phyloP scores from a whole-genome alignment of 352 stramenopile genomes.

The Phytopythium kandeliae region DNA sequence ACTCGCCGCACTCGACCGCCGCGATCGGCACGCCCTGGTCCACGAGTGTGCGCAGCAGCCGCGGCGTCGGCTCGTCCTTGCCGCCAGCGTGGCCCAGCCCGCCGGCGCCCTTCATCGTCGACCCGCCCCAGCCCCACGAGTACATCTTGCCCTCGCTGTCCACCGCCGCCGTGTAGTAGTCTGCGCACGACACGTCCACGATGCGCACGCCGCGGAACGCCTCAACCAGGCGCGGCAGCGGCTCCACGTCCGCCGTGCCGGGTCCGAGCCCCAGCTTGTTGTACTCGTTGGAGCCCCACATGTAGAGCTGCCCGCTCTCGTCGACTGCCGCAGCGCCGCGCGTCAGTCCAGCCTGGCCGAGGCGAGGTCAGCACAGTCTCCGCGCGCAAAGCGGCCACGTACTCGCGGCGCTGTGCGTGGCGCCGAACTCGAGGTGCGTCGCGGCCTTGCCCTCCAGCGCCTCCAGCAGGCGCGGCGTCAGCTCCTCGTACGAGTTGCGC shows the following conservation, averaged over 20 bases:
- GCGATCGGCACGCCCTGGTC: constrained; percentile 77
- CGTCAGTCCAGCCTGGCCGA: not conserved
- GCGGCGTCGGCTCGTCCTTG: constrained; percentile 65
- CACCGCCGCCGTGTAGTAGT: constrained; percentile 84
- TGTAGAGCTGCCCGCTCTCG: constrained; percentile 58
- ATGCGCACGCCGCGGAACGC: constrained; percentile 66
- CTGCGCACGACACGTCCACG: constrained; percentile 79
- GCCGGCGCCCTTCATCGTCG: constrained; percentile 74
- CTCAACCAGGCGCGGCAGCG: constrained; percentile 54
- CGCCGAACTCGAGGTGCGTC: constrained; percentile 65
- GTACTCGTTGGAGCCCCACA: constrained; percentile 90
- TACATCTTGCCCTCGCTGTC: constrained; percentile 85
- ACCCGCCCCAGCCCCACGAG: constrained; percentile 88
- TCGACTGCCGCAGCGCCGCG: constrained; percentile 61
- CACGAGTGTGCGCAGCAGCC: constrained; percentile 62
- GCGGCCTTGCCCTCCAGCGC: constrained; percentile 60
- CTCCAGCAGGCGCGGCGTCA: constrained; percentile 65
- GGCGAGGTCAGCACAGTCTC: not conserved
- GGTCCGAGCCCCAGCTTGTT: constrained; percentile 67
- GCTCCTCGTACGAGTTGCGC: constrained; percentile 80
- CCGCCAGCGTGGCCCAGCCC: constrained; percentile 69
- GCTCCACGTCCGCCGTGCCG: constrained; percentile 40
- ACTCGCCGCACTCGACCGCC: constrained; percentile 75
- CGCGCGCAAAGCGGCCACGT: constrained; percentile 9
- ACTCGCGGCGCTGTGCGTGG: constrained; percentile 78